A percentile compares a stretch with the other conserved stretches of the same genome.
These are phyloP conservation scores for Carex arenaria DNA, from an alignment of 202 grass and related monocot genomes.

Conservation along the genomic window DNA sequence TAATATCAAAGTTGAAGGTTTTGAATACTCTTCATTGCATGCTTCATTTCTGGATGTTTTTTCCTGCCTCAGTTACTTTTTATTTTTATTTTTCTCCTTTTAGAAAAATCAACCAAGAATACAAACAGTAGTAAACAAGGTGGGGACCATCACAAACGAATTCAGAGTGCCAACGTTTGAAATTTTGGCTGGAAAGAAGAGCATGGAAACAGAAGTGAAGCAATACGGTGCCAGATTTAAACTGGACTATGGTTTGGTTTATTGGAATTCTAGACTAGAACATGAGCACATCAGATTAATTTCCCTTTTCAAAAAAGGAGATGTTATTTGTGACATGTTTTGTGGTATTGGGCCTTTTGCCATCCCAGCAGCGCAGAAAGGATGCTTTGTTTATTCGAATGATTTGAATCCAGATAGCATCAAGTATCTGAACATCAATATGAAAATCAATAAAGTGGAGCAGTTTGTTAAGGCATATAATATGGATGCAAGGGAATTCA, in stretches of 20 bases:
- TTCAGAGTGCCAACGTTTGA: conserved; percentile 90
- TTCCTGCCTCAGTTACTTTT: neutral
- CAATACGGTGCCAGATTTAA: conserved; percentile 90
- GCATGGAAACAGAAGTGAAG: conserved; percentile 93
- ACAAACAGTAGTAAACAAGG: conserved; percentile 91
- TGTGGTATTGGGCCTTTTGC: conserved; percentile 92
- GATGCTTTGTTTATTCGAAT: conserved; percentile 85
- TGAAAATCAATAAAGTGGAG: conserved; percentile 81
- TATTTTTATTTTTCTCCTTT: neutral
- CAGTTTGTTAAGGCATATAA: conserved; percentile 70
- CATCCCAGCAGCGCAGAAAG: conserved; percentile 81
- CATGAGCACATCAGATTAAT: conserved; percentile 89
- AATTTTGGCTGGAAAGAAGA: conserved; percentile 69
- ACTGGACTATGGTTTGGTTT: conserved; percentile 92
- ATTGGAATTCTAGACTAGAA: conserved; percentile 99
- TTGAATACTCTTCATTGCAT: neutral
- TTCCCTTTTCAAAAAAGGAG: conserved; percentile 88
- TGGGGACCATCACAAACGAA: conserved; percentile 91
- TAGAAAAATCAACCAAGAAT: conserved; percentile 97
- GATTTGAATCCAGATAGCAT: conserved; percentile 92
- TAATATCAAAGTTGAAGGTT: neutral
- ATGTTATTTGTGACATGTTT: conserved; percentile 95
- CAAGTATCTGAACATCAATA: conserved; percentile 66
- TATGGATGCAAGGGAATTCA: conserved; percentile 86
- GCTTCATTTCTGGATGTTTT: neutral